Conservation (phyloP, 1,139 yeast species). For the Debaryomyces sp. region DNA sequence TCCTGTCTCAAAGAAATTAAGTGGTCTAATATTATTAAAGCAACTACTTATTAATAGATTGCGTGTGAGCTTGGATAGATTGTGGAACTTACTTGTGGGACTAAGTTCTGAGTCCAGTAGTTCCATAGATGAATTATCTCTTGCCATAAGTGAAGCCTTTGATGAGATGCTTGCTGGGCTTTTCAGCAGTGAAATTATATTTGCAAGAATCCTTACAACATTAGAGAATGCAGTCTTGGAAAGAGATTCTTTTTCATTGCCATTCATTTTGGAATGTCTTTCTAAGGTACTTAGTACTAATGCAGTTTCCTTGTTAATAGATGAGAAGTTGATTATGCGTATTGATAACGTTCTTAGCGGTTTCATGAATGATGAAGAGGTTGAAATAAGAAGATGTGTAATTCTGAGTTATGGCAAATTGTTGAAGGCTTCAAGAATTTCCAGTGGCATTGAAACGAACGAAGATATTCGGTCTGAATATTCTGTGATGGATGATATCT, state of each 20-base stretch:
- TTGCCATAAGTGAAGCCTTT: conserved; percentile 32
- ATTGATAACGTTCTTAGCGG: conserved; percentile 32
- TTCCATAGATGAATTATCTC: conserved; percentile 22
- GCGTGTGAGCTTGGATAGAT: conserved; percentile 19
- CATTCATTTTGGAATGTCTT: conserved; percentile 27
- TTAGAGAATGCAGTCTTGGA: conserved; percentile 9
- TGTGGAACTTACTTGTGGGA: conserved; percentile 27
- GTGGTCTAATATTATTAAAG: conserved; percentile 37
- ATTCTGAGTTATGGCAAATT: conserved; percentile 45
- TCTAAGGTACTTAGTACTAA: conserved; percentile 24
- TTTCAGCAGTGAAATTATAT: conserved; percentile 24
- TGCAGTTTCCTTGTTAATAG: conserved; percentile 21
- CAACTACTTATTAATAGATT: conserved; percentile 34
- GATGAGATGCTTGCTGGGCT: conserved; percentile 35
- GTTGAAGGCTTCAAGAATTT: conserved; percentile 22
- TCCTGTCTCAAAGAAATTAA: conserved; percentile 18
- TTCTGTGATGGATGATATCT: conserved; percentile 23
- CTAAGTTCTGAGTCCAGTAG: conserved; percentile 20
- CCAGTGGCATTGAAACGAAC: conserved; percentile 10
- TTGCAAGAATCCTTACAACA: conserved; percentile 14
- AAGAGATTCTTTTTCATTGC: conserved; percentile 5
- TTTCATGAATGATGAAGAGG: conserved; percentile 33
- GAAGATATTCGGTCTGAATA: conserved; percentile 12
- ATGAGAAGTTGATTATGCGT: conserved; percentile 23
- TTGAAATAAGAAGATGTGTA: conserved; percentile 43